Base-by-base conservation (phyloP, 1,284 basidiomycete species). In the Rhodotorula sp. region DNA sequence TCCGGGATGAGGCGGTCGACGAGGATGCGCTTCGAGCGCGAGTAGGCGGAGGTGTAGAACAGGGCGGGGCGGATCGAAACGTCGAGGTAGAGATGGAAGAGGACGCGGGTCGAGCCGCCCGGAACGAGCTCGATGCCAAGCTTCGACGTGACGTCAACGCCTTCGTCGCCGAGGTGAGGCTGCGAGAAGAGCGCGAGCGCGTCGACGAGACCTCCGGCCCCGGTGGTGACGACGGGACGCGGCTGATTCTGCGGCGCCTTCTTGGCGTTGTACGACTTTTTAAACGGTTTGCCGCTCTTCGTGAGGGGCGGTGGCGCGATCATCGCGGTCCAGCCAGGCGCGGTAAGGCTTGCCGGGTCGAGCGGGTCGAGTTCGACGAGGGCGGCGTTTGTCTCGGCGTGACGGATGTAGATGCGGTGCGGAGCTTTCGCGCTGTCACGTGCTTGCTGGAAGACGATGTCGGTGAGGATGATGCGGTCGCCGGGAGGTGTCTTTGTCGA, bases 191-290 rank as follows among this genome's bases (percentile, higher is more conserved):
- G 17, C 15, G 66, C 59, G n/a, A 70, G 32, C 4, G 71, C 66
- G 27, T 74, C 73, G 34, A 74, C 53, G 2, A 74, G 59, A 2
- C 71, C 65, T 32, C 68, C 71, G 11, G 47, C 66, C 10, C 73
- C 73, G 4, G 49, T 44, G 1, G 46, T 17, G 5, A 49, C 57
- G n/a, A 65, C 62, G 4, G 51, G 36, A 8, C 36, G 56, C 4
- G 47, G 20, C 19, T 47, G 24, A 27, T 49, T 49, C 24, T 54
- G 52, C 46, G 29, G 30, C 39, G 62, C 64, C 44, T 36, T 39
- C 13, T 17, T 17, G 6, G 56, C 60, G 1, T 46, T 44, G 5
- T 30, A 17, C 13, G 39, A 22, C 15, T 44, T 48, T 52, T 63
- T 70, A 56, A 55, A 66, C 20, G 60, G 63, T 10, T 62, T 65